Percentiles rank a stretch among this genome's conserved stretches.
Conservation (phyloP, 2,329 filamentous ascomycete genomes). For the Zymoseptoria tritici region DNA sequence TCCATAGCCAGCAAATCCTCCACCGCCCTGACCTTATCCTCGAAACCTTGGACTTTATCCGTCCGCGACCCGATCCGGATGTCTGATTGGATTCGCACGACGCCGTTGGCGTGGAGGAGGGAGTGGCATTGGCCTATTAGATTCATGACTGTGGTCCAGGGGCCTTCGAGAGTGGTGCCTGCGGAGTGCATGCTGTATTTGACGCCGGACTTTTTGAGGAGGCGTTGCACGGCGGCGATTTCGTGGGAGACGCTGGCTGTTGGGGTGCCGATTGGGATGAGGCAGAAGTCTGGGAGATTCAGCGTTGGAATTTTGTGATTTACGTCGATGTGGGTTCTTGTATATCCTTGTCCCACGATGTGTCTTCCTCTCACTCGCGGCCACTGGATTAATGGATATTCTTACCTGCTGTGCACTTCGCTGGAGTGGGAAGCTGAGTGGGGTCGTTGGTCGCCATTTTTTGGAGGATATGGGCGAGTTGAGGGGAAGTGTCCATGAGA, state of each 20-base stretch:
- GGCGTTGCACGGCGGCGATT: conserved; percentile 78
- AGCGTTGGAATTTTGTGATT: not conserved
- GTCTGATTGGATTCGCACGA: conserved; percentile 77
- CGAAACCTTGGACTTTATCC: conserved; percentile 74
- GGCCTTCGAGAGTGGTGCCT: conserved; percentile 68
- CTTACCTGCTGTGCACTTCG: conserved; percentile 59
- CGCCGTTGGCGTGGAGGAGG: conserved; percentile 67
- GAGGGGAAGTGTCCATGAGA: conserved; percentile 25
- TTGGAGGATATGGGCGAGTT: conserved; percentile 21
- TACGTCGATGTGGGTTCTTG: not conserved
- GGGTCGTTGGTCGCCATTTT: conserved; percentile 26
- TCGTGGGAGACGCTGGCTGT: conserved; percentile 52
- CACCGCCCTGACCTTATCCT: conserved; percentile 67
- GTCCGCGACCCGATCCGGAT: conserved; percentile 80
- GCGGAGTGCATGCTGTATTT: conserved; percentile 87
- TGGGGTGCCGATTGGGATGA: conserved; percentile 64
- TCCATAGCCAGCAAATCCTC: conserved; percentile 43
- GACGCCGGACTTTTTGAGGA: conserved; percentile 73
- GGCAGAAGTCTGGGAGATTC: conserved; percentile 62
- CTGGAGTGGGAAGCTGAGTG: conserved; percentile 51
- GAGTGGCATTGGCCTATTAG: conserved; percentile 77
- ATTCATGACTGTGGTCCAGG: conserved; percentile 80
- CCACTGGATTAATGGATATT: not conserved
- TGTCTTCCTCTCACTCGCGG: too few relatives aligned
- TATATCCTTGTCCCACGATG: too few relatives aligned